These are phyloP conservation scores for Flammula alnicola DNA, from an alignment of 1,284 basidiomycete genomes.

Conservation along the genomic window DNA sequence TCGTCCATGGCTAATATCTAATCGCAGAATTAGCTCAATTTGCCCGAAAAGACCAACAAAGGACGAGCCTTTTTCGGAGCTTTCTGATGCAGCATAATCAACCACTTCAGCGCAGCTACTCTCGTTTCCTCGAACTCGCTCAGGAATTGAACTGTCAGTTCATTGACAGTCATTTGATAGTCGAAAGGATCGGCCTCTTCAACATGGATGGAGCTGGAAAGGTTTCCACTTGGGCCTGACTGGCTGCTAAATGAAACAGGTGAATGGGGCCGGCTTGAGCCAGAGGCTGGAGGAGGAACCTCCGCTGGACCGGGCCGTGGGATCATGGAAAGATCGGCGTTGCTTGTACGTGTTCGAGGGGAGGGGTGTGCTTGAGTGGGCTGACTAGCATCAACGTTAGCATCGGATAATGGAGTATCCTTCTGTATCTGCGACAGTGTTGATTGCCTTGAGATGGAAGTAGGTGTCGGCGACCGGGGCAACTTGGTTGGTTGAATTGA, in stretches of 20 bases:
- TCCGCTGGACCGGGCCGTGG: conserved; percentile 26
- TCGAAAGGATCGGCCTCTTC: conserved; percentile 86
- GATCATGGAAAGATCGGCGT: conserved; percentile 26
- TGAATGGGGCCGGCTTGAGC: conserved; percentile 59
- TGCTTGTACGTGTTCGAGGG: conserved; percentile 25
- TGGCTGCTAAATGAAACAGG: conserved; percentile 52
- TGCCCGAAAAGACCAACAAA: background rate
- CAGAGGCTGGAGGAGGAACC: conserved; percentile 23
- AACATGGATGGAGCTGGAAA: conserved; percentile 31
- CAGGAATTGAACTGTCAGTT: conserved; percentile 91
- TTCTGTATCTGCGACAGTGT: conserved; percentile 48
- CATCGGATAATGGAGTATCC: conserved; percentile 52
- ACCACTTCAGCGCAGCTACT: conserved; percentile 95
- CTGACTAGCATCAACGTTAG: conserved; percentile 34
- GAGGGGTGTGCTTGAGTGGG: conserved; percentile 10
- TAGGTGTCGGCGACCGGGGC: conserved; percentile 58
- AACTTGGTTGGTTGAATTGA: conserved; percentile 32
- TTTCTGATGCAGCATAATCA: conserved; percentile 98
- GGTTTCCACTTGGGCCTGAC: conserved; percentile 35
- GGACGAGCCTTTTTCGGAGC: conserved; percentile 85
- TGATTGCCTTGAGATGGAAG: conserved; percentile 30
- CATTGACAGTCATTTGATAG: conserved; percentile 91
- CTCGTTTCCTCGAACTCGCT: conserved; percentile 97
- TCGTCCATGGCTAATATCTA: conserved; percentile 96
- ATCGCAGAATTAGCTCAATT: conserved; percentile 1